Evolutionary conservation across 768 basidiomycete genomes (phyloP).

Genomic region (Pluteus cervinus): DNA sequence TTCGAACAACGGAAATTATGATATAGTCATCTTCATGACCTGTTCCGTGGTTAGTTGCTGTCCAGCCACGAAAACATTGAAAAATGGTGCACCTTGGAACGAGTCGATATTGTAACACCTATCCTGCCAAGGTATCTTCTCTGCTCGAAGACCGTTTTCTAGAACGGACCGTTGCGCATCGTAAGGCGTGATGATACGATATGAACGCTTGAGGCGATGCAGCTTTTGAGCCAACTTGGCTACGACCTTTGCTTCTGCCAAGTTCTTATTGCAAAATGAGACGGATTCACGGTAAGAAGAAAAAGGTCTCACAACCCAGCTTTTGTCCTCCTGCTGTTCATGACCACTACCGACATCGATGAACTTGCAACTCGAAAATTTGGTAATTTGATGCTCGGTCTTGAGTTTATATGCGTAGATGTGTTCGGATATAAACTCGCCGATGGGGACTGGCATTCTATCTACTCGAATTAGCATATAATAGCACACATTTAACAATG

Average conservation of each 20-base stretch:
- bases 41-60: no score
- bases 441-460: slow-evolving; percentile 62
- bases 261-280: slow-evolving; percentile 37
- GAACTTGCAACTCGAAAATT: slow-evolving; percentile 44
- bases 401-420: slow-evolving; percentile 52
- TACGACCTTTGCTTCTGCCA: slow-evolving; percentile 40
- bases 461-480: slow-evolving; percentile 21
- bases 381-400: slow-evolving; percentile 33
- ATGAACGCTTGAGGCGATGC: slow-evolving; percentile 31
- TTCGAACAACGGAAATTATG: no score
- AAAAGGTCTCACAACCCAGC: slow-evolving; percentile 29
- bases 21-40: slow-evolving; percentile 75
- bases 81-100: slow-evolving; percentile 53
- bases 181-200: slow-evolving; percentile 68
- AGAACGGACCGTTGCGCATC: slow-evolving; percentile 57
- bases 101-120: slow-evolving; percentile 74
- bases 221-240: slow-evolving; percentile 40
- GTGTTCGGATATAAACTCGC: slow-evolving; percentile 50
- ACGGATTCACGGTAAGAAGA: neutral
- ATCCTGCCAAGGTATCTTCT: slow-evolving; percentile 46
- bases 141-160: slow-evolving; percentile 41
- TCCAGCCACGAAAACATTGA: no score
- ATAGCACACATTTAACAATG: slow-evolving; percentile 1
- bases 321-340: slow-evolving; percentile 24
- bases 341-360: slow-evolving; percentile 38